A percentile compares a stretch with the other conserved stretches of the same genome.
phyloP scores from a whole-genome alignment of 2,329 filamentous ascomycete genomes.

The Fusarium sp. region DNA sequence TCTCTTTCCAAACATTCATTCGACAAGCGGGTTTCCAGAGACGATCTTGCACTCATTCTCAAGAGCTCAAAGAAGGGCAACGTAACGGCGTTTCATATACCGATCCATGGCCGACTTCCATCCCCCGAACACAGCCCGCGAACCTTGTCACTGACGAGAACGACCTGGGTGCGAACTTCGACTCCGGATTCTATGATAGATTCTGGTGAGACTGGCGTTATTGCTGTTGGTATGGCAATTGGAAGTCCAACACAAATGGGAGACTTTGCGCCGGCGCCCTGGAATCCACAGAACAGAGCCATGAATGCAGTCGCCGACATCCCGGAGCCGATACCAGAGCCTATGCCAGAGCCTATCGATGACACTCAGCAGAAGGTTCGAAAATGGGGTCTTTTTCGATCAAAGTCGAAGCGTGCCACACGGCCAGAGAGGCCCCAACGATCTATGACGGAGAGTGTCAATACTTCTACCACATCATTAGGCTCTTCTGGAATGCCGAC shows the following conservation, averaged over 20 bases:
- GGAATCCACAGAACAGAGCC: constrained; percentile 43
- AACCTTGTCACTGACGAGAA: constrained; percentile 41
- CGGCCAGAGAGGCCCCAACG: constrained; percentile 36
- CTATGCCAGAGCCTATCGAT: constrained; percentile 19
- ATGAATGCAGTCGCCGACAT: constrained; percentile 36
- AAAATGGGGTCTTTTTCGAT: constrained; percentile 68
- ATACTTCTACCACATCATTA: constrained; percentile 35
- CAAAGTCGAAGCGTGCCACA: constrained; percentile 46
- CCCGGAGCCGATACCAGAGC: constrained; percentile 24
- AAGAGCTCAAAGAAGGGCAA: constrained; percentile 44
- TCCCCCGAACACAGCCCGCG: constrained; percentile 55
- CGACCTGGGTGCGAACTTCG: constrained; percentile 50
- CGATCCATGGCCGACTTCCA: constrained; percentile 53
- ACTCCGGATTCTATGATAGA: constrained; percentile 56
- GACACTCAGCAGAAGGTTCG: constrained; percentile 58
- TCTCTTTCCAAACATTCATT: constrained; percentile 29
- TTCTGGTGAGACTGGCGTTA: constrained; percentile 39
- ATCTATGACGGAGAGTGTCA: constrained; percentile 38
- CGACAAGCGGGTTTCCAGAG: constrained; percentile 56
- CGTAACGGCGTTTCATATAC: constrained; percentile 52
- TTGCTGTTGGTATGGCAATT: constrained; percentile 76
- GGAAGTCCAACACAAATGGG: constrained; percentile 70
- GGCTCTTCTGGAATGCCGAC: constrained; percentile 13
- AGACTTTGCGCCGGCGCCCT: constrained; percentile 36
- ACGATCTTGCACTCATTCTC: constrained; percentile 50